phyloP scores from a whole-genome alignment of 345 rosid species.

The Linum usitatissimum region DNA sequence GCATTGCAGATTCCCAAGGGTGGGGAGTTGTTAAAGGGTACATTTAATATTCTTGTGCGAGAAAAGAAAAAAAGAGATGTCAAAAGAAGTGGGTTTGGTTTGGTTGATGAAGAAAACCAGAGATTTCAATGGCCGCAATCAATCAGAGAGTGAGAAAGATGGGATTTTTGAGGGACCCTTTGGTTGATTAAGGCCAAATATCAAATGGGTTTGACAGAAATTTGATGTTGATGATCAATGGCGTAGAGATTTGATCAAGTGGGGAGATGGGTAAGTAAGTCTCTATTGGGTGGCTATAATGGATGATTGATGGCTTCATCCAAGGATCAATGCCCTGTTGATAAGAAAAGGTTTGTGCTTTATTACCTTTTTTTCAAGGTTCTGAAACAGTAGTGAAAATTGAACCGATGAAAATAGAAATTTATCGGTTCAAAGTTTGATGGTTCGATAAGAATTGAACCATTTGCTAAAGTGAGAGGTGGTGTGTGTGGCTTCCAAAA shows the following conservation, averaged over 20 bases:
- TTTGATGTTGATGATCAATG: constrained; percentile 11
- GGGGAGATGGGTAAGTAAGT: constrained; percentile 5
- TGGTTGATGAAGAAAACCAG: no score
- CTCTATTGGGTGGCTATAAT: constrained; percentile 5
- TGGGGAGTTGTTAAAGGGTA: constrained; percentile 4
- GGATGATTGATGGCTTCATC: background rate
- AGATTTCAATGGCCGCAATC: constrained; percentile 36
- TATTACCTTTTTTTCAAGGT: no score
- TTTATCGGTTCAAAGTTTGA: no score
- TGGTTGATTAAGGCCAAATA: background rate
- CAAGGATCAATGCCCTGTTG: background rate
- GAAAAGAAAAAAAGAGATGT: constrained; percentile 22
- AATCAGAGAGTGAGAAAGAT: constrained; percentile 25
- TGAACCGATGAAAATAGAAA: no score
- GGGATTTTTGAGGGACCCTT: constrained; percentile 30
- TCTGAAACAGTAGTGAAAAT: no score
- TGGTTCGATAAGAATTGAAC: background rate
- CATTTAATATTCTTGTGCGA: constrained; percentile 14
- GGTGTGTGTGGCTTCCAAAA: constrained; percentile 9
- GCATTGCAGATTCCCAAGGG: constrained; percentile 92
- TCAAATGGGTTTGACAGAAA: constrained; percentile 9
- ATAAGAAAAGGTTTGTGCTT: background rate
- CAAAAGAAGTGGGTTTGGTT: constrained; percentile 17
- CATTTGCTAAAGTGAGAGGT: background rate
- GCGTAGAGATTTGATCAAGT: constrained; percentile 1